These are phyloP conservation scores for Triticum urartu DNA, from an alignment of 176 grass and related monocot species.

Conservation along the genomic window DNA sequence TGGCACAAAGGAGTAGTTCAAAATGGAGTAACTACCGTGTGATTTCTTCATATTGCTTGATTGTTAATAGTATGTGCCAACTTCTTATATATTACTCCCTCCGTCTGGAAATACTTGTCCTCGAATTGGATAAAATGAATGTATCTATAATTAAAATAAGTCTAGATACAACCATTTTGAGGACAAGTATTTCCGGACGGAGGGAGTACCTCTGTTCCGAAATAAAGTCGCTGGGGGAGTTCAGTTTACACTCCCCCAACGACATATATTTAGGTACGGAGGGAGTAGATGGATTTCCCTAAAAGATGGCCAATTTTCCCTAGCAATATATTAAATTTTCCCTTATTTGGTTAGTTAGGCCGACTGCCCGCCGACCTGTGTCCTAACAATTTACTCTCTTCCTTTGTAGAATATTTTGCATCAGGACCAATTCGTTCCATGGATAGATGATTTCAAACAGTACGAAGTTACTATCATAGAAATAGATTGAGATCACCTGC, in stretches of 20 bases:
- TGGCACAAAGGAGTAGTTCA: background rate
- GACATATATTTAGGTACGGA: no score
- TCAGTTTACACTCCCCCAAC: no score
- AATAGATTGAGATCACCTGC: background rate
- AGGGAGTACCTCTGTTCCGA: no score
- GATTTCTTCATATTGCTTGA: background rate
- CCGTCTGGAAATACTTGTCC: no score
- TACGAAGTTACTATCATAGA: conserved; percentile 20
- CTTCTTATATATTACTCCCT: background rate
- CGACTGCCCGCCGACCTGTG: background rate
- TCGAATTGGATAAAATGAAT: no score
- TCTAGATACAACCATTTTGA: no score
- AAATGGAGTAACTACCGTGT: background rate
- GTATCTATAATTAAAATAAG: no score
- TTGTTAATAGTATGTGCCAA: background rate
- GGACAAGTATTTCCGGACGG: no score
- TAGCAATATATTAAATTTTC: background rate
- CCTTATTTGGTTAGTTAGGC: background rate
- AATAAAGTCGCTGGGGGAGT: no score
- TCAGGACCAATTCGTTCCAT: conserved; percentile 59
- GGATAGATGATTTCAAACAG: conserved; percentile 42
- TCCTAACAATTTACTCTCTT: conserved; percentile 19
- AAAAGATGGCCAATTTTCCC: background rate
- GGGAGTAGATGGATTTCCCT: background rate
- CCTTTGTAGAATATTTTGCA: conserved; percentile 53